Evolutionary conservation across 805 yeast genomes (phyloP), one percentile per base, ranked within the genome.

Genomic region (Wickerhamomyces canadensis): DNA sequence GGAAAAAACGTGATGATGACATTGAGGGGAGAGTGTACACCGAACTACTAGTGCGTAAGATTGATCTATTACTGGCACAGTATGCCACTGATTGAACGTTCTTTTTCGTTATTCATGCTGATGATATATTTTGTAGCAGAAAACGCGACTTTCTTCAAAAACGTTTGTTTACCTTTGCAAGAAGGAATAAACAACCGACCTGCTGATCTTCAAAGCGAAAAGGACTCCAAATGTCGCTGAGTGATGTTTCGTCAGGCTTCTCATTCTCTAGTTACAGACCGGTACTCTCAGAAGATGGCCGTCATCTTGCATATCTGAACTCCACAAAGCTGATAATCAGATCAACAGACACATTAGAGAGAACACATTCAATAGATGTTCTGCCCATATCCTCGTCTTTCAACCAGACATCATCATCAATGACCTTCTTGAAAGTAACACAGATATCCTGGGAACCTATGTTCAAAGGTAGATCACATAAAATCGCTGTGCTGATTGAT

Each of bases 391-490:
- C 23, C 7, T 21, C 23, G 7, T 7, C 23, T 21, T 21, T n/a
- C n/a, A n/a, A n/a, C n/a, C n/a, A n/a, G n/a, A n/a, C n/a, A n/a
- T n/a, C 10, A 21, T 21, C 23, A 3, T 31, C 39, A 2, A 24
- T 6, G 2, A 24, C 17, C 6, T 45, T 36, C 26, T 22, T 37
- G 7, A 43, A 40, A 26, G 39, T 49, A 3, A 33, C 47, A 23
- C 49, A 47, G 38, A 25, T 49, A 2, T 3, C 29, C 7, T 49
- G 51, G 51, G 52, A 47, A 22, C 54, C 48, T 1, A 3, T 14
- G 8, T 31, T 10, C 16, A 19, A 34, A 6, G 37, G 35, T 3
- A 33, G 22, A 10, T 27, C 37, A 3, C 31, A 22, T 15, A 49
- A 49, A 24, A 4, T 49, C 10, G 50, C 46, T 3, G 38, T 47